Base-by-base conservation (phyloP, 805 yeast genomes). In the Spathaspora hagerdaliae region DNA sequence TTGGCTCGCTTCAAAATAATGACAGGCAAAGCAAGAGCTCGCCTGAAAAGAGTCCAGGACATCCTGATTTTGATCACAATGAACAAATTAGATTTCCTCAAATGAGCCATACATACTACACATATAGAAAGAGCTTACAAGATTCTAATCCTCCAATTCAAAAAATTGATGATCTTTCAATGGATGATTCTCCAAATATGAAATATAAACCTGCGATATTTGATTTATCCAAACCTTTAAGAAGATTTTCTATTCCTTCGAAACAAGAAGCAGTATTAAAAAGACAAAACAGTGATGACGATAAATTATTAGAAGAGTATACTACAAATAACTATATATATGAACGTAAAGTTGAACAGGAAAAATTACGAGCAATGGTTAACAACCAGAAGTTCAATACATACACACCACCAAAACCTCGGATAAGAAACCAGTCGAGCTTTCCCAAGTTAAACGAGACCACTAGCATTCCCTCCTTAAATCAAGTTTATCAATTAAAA, bases 61-160 rank as follows among this genome's bases (percentile, higher is more conserved):
- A 12, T 10, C 14, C 35, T 19, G 55, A 57, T 32, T 45, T 71
- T 48, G 71, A 77, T 55, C 77, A 77, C 51, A 78, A 77, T 51
- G 80, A 77, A 48, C 77, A 76, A 52, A 78, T 78, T 41, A 58
- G 82, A 46, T 80, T 81, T 32, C 82, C 82, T 9, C 57, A 81
- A 41, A 74, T 77, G 78, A 65, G 72, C n/a, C 67, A 51, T 51
- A 58, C 55, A 38, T 59, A 56, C 42, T 63, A 61, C 44, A 44
- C 47, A 11, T 39, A 44, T 31, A 39, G 33, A 32, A 41, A 24
- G 32, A 29, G 32, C 12, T 29, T 29, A 6, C 9, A 11, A 9
- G 12, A 29, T 29, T 29, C 32, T 29, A 9, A 9, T 29, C 32
- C 32, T 29, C 32, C 32, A 9, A 29, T 29, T 29, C 11, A 33